Base-by-base conservation (phyloP, 2,329 filamentous ascomycete genomes). In the Fusarium tupiense region DNA sequence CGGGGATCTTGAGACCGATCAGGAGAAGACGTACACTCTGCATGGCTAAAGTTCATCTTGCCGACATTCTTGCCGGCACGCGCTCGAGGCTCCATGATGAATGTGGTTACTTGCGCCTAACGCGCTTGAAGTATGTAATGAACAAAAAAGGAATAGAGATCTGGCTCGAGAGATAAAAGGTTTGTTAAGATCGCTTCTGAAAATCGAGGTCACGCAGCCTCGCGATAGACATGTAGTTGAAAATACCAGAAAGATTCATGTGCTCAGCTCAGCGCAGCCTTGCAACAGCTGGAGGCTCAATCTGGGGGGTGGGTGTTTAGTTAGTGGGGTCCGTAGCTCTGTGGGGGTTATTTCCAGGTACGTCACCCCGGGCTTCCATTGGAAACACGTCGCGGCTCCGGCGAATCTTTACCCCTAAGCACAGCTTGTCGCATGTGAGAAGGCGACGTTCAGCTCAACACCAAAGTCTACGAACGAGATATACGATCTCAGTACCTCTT, bases 41-140 rank as follows among this genome's bases (percentile, higher is more conserved):
- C 89, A 65, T 90, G 87, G 71, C 86, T 88, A 83, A 96, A 96
- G 82, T 94, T 95, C 88, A 95, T 93, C 83, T 94, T 93, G 73
- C 92, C 92, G 83, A 94, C 92, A 86, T 95, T 94, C 80, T 94
- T 92, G 80, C 92, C 92, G 79, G 92, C 91, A 78, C 93, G 90
- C 69, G 93, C 93, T 80, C 93, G 88, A 73, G 92, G 93, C 85
- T 95, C 93, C 86, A 94, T 94, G 81, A 85, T 89, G 74, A 61
- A 69, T 59, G 56, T 60, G 54, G 13, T 44, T 69, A 40, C n/a
- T 52, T 46, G 54, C 65, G 58, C 64, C 47, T 53, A 58, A 58
- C 31, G 60, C 63, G 67, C 50, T 69, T 54, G 63, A 54, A 59
- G 63, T 44, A 49, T 58, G 52, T 20, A 24, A 44, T 59, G 38